phyloP scores from a whole-genome alignment of 208 protist genomes.

The Acanthamoeba divionensis region DNA sequence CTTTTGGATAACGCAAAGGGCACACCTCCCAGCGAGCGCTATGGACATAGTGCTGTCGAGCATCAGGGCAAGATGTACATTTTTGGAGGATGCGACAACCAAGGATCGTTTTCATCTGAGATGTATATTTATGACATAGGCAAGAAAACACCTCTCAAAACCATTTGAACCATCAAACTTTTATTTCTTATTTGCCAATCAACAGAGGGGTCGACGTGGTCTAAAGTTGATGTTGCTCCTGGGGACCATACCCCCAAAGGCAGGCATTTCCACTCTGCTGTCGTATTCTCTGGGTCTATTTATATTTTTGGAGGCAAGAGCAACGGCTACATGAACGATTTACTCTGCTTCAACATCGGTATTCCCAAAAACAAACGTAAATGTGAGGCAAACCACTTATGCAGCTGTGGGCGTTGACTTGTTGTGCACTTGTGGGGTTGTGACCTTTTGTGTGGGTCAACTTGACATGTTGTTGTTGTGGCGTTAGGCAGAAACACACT shows the following conservation, averaged over 20 bases:
- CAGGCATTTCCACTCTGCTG: constrained; percentile 26
- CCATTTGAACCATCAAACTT: not conserved
- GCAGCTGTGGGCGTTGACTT: too few species aligned
- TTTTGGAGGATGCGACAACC: constrained; percentile 31
- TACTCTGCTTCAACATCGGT: constrained; percentile 40
- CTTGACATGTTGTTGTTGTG: too few species aligned
- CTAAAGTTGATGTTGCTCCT: not conserved
- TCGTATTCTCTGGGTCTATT: not conserved
- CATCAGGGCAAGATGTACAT: not conserved
- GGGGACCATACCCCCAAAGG: not conserved
- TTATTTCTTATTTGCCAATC: not conserved
- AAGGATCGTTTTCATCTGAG: not conserved
- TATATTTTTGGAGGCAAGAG: constrained; percentile 46
- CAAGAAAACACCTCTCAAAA: not conserved
- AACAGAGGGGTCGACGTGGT: not conserved
- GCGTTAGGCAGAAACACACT: too few species aligned
- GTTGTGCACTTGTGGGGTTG: too few species aligned
- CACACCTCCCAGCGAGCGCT: too few species aligned
- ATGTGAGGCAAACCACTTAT: too few species aligned
- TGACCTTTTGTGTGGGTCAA: too few species aligned
- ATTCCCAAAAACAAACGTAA: not conserved
- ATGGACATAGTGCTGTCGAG: too few species aligned
- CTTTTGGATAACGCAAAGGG: too few species aligned
- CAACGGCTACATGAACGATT: constrained; percentile 43
- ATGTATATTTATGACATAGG: constrained; percentile 5